Percentiles rank a stretch among this genome's conserved stretches.
Evolutionary conservation across 2,329 filamentous ascomycete genomes (phyloP).

Genomic region (Emericellopsis atlantica): DNA sequence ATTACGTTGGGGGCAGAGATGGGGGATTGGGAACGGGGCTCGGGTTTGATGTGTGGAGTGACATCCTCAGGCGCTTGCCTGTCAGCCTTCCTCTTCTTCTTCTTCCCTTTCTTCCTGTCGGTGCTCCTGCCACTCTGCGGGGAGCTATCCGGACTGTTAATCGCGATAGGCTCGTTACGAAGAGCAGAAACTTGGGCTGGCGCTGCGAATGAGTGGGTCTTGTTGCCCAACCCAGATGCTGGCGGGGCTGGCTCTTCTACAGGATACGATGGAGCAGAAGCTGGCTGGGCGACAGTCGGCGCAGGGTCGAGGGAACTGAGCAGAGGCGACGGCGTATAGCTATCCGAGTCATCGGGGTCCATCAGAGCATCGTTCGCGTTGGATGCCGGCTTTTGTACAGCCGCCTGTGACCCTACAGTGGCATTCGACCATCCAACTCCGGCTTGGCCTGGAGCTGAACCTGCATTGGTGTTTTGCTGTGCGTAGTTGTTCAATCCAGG

Average conservation of each 20-base stretch:
- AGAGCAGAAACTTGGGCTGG: conserved; percentile 44
- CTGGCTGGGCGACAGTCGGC: conserved; percentile 63
- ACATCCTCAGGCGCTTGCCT: conserved; percentile 32
- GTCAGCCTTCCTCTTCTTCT: conserved; percentile 41
- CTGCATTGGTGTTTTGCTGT: conserved; percentile 5
- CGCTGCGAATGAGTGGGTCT: conserved; percentile 8
- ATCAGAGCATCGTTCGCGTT: conserved; percentile 8
- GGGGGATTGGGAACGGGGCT: conserved; percentile 52
- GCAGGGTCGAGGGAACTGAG: conserved; percentile 63
- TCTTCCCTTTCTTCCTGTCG: conserved; percentile 37
- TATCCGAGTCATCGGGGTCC: conserved; percentile 10
- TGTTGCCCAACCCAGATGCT: not conserved
- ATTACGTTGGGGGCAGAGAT: conserved; percentile 34
- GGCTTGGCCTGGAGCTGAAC: conserved; percentile 3
- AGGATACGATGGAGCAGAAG: conserved; percentile 50
- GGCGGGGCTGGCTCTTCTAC: conserved; percentile 15
- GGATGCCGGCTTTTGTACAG: conserved; percentile 12
- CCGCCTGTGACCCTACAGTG: no score
- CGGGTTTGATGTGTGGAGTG: conserved; percentile 47
- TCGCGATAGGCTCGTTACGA: conserved; percentile 32
- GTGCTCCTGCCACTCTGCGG: conserved; percentile 34
- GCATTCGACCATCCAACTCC: not conserved
- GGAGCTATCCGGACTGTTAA: conserved; percentile 48
- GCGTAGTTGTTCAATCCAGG: conserved; percentile 18
- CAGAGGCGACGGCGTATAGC: conserved; percentile 41